Conservation (phyloP, 306 rosid genomes). For the Vachellia collinsii region DNA sequence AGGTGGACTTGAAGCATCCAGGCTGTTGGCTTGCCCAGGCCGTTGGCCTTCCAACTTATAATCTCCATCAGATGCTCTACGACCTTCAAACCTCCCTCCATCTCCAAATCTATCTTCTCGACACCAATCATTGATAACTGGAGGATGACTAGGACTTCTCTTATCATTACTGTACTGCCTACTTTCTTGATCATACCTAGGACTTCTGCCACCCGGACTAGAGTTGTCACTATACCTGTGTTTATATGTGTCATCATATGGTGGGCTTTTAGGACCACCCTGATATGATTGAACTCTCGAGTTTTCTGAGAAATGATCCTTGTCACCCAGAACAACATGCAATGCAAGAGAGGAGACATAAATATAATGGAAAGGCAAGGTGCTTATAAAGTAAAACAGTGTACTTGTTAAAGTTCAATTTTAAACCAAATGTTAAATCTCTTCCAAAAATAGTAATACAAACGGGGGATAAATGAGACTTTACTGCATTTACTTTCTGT, state of each 20-base stretch:
- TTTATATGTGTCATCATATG: constrained; percentile 73
- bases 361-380: constrained; percentile 10
- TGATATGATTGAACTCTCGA: constrained; percentile 60
- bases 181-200: constrained; percentile 76
- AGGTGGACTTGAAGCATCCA: constrained; percentile 71
- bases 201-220: constrained; percentile 89
- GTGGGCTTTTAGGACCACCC: constrained; percentile 82
- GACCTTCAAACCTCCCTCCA: constrained; percentile 47
- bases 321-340: constrained; percentile 68
- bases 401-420: constrained; percentile 27
- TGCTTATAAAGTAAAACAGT: constrained; percentile 14
- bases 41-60: constrained; percentile 66
- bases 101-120: constrained; percentile 85
- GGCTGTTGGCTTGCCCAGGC: constrained; percentile 71
- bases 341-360: constrained; percentile 27
- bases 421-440: constrained; percentile 24
- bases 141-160: constrained; percentile 76
- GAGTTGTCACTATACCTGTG: constrained; percentile 73
- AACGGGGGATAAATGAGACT: constrained; percentile 24
- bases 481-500: constrained; percentile 65
- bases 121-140: constrained; percentile 80
- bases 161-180: constrained; percentile 62
- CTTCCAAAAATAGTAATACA: constrained; percentile 17
- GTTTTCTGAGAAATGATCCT: constrained; percentile 66
- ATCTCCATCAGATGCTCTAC: constrained; percentile 66